phyloP scores from a whole-genome alignment of 202 grass and related monocot genomes.

The Thinopyrum obtusiflorum region DNA sequence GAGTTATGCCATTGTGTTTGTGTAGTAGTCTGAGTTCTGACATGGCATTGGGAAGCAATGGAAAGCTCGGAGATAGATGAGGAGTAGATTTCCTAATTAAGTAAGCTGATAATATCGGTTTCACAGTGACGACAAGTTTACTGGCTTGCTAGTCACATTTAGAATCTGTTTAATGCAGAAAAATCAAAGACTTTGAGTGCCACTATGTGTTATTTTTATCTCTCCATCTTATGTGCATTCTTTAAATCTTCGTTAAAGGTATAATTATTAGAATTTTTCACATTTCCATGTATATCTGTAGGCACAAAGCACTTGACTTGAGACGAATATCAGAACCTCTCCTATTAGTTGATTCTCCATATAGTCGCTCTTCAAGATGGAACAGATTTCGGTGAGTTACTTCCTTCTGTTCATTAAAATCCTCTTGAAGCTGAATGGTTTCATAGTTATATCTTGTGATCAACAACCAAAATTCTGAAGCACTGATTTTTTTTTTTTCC shows the following conservation, averaged over 20 bases:
- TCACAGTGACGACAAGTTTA: neutral
- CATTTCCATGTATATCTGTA: constrained; percentile 15
- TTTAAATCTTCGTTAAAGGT: neutral
- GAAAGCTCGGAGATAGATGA: neutral
- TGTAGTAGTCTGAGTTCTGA: neutral
- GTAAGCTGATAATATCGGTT: neutral
- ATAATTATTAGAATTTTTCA: neutral
- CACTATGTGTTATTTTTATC: neutral
- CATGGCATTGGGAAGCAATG: neutral
- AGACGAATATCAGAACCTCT: constrained; percentile 22
- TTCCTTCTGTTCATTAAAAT: neutral
- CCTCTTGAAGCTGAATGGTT: neutral
- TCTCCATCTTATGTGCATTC: constrained; percentile 3
- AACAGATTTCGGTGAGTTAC: constrained; percentile 44
- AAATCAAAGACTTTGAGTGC: neutral
- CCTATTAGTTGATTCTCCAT: neutral
- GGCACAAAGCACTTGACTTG: constrained; percentile 3
- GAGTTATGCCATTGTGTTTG: neutral
- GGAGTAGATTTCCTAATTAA: neutral
- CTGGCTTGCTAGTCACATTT: neutral
- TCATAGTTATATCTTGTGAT: neutral
- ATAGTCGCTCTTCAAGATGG: constrained; percentile 29
- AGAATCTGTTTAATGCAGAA: neutral
- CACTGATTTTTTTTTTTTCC: neutral
- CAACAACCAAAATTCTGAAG: constrained; percentile 7